These are phyloP conservation scores for Ogataea hybrid DNA, from an alignment of 1,139 yeast genomes.

Conservation along the genomic window DNA sequence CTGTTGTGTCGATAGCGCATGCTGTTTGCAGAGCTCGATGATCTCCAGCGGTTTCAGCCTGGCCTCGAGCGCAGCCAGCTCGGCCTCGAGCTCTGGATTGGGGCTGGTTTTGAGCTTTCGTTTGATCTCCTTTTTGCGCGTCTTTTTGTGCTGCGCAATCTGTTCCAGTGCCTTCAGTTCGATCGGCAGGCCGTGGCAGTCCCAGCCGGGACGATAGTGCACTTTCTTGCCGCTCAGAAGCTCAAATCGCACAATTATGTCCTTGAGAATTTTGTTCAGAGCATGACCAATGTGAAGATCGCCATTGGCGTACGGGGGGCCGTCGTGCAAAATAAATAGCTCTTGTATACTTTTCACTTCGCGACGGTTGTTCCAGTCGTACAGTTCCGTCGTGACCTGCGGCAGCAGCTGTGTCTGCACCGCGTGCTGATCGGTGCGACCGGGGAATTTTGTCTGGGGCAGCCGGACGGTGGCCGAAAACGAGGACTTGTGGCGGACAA, in stretches of 20 bases:
- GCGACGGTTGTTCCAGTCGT: constrained; percentile 40
- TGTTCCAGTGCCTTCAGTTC: constrained; percentile 77
- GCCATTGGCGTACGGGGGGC: constrained; percentile 98
- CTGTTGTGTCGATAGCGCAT: constrained; percentile 65
- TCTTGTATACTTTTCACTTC: constrained; percentile 29
- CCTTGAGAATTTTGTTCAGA: constrained; percentile 83
- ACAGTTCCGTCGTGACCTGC: constrained; percentile 38
- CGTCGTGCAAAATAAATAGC: constrained; percentile 82
- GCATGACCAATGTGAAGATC: constrained; percentile 94
- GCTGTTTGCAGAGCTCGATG: constrained; percentile 60
- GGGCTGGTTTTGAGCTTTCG: constrained; percentile 22
- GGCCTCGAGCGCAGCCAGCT: constrained; percentile 15
- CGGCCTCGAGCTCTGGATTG: constrained; percentile 12
- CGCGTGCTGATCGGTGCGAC: constrained; percentile 43
- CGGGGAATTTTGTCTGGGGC: constrained; percentile 54
- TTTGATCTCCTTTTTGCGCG: neutral
- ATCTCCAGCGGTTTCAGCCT: constrained; percentile 48
- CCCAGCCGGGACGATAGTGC: constrained; percentile 93
- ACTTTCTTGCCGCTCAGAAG: constrained; percentile 61
- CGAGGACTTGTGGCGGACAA: constrained; percentile 29
- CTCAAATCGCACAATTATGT: constrained; percentile 73
- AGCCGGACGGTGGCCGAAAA: constrained; percentile 48
- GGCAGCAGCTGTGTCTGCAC: constrained; percentile 30
- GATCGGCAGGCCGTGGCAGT: constrained; percentile 96
- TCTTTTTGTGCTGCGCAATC: constrained; percentile 28